Evolutionary conservation across 164 flowering plant genomes (phyloP), one percentile per base, ranked within the genome.

Genomic region (Annona squamosa): DNA sequence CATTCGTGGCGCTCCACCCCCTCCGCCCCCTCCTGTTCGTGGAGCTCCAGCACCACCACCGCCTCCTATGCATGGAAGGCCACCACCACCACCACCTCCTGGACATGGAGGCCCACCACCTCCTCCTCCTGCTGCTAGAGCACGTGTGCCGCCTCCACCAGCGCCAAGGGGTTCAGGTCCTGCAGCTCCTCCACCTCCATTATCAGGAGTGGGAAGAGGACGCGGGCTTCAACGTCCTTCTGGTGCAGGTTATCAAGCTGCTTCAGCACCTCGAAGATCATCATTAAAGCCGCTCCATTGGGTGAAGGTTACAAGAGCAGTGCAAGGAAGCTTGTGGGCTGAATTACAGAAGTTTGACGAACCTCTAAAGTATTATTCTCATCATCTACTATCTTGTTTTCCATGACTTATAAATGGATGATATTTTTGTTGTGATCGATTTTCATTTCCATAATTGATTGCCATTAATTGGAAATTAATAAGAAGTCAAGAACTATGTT

Each of bases 301-400:
- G 99, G 86, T 89, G 82, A 95, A 95, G 82, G 93, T 95, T 42
- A 88, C 99, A 70, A 86, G 97, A 80, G 97, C 91, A 48, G 69
- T 95, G 68, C 92, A 90, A 84, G 99, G 99, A 79, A 95, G 98
- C 84, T 86, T 93, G 65, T 95, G 99, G 99, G 98, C 90, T 67
- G 98, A 95, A 77, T 65, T 90, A 77, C 98, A 93, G 77, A 89
- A 87, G 82, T 77, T 78, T 72, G 93, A 89, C 48, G 96, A 91
- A 61, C 83, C 90, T 74, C 91, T 82, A 84, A 86, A 73, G 95
- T 95, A 87, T 46, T 70, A 62, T 65, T 74, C 70, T 78, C 69
- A 61, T 71, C 73, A 63, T 71, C 73, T 69, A 10, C 63, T 17
- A 59, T 61, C 2, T 37, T 9, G 18, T 7, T 9, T 66, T 66